Conservation (phyloP, 305 asterid species). For the Plantago rigida region DNA sequence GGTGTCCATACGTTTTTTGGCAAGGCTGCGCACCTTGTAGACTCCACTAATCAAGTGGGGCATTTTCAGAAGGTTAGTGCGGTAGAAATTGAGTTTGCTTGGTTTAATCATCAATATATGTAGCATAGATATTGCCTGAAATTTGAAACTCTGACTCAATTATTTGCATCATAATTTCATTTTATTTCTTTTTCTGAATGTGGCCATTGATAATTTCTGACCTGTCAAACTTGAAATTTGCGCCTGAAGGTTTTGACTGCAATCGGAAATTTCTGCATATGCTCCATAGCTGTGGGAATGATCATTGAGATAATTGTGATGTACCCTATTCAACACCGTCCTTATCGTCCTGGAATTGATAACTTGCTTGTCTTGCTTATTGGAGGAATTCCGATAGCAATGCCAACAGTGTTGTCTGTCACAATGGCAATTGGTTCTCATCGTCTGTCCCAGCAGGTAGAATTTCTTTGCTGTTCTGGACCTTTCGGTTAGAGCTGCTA, state of each 20-base stretch:
- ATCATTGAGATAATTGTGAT: constrained; percentile 61
- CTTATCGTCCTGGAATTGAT: constrained; percentile 67
- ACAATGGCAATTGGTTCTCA: constrained; percentile 89
- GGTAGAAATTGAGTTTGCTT: constrained; percentile 1
- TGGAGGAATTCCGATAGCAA: constrained; percentile 76
- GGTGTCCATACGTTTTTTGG: constrained; percentile 84
- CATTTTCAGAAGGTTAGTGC: constrained; percentile 67
- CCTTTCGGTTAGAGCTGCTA: constrained; percentile 16
- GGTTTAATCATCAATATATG: not conserved
- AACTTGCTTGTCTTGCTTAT: constrained; percentile 68
- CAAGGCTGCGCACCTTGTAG: constrained; percentile 78
- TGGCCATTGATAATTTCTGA: constrained; percentile 1
- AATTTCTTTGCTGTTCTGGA: constrained; percentile 2
- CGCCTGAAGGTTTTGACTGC: constrained; percentile 62
- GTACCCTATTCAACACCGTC: constrained; percentile 73
- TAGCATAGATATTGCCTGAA: too few relatives aligned
- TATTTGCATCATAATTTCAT: not conserved
- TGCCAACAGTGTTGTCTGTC: constrained; percentile 70
- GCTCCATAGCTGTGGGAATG: constrained; percentile 80
- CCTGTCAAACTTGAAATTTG: constrained; percentile 4
- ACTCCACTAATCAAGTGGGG: constrained; percentile 66
- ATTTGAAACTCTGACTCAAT: not conserved
- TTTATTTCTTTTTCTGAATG: not conserved
- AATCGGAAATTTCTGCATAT: constrained; percentile 77
- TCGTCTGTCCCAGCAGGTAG: constrained; percentile 71